These are phyloP conservation scores for Trichoderma guizhouense DNA, from an alignment of 2,329 filamentous ascomycete genomes.

Conservation along the genomic window DNA sequence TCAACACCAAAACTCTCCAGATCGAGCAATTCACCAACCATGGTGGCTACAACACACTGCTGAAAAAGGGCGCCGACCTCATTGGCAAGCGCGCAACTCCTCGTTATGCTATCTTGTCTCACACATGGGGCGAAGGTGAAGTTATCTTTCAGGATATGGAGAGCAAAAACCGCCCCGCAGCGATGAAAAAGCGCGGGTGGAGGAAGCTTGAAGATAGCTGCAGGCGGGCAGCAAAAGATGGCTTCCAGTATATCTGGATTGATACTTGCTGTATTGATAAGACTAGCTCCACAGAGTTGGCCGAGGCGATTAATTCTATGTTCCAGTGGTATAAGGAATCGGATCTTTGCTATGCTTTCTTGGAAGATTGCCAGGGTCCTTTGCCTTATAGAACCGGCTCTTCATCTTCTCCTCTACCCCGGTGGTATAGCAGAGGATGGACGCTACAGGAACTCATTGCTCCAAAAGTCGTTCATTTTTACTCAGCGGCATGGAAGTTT, in stretches of 20 bases:
- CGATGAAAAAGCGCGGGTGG: constrained; percentile 19
- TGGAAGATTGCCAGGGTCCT: constrained; percentile 23
- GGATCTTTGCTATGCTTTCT: neutral
- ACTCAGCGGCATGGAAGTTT: neutral
- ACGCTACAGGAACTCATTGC: constrained; percentile 54
- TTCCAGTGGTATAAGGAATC: neutral
- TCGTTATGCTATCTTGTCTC: constrained; percentile 31
- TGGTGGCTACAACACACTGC: neutral
- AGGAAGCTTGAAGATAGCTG: constrained; percentile 24
- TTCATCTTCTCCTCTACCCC: neutral
- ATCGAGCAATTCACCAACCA: constrained; percentile 18
- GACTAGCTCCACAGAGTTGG: constrained; percentile 26
- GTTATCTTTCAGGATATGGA: constrained; percentile 27
- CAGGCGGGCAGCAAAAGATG: constrained; percentile 21
- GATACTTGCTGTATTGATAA: constrained; percentile 33
- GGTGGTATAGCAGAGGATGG: constrained; percentile 41
- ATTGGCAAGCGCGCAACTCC: neutral
- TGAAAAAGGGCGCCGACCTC: neutral
- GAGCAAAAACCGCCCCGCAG: neutral
- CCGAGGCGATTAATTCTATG: neutral
- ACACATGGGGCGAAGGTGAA: constrained; percentile 31
- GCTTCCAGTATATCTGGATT: constrained; percentile 28
- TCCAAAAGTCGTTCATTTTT: neutral
- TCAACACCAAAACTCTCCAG: constrained; percentile 22
- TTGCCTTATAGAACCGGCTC: neutral